Percentiles rank a stretch among this genome's conserved stretches.
Evolutionary conservation across 176 grass and related monocot genomes (phyloP).

Genomic region (Carex kokanica): DNA sequence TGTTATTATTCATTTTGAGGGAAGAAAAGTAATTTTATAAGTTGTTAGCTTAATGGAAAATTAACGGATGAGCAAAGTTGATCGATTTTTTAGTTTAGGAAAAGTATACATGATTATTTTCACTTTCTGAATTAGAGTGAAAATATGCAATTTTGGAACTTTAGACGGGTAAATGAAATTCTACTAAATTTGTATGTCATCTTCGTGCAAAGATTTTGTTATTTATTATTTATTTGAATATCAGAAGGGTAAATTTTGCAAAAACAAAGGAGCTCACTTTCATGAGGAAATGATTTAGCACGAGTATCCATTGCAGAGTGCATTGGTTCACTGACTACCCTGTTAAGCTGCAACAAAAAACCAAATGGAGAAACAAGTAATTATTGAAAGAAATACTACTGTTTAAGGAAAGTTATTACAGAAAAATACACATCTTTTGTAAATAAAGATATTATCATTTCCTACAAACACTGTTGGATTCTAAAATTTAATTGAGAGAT

Average conservation of each 20-base stretch:
- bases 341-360: conserved; percentile 42
- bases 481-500: neutral
- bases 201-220: neutral
- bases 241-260: conserved; percentile 11
- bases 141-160: neutral
- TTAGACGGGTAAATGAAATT: conserved; percentile 13
- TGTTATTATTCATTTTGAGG: neutral
- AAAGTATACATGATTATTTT: neutral
- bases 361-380: conserved; percentile 6
- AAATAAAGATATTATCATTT: neutral
- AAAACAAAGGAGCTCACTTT: conserved; percentile 41
- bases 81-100: neutral
- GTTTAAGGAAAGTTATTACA: neutral
- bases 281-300: conserved; percentile 48
- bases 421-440: neutral
- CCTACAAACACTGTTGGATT: neutral
- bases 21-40: neutral
- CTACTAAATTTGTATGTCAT: neutral
- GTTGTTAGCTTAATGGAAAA: neutral
- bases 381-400: neutral
- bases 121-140: neutral
- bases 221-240: conserved; percentile 22
- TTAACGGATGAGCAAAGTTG: neutral
- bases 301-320: conserved; percentile 36
- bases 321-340: conserved; percentile 40